Percentiles rank a stretch among this genome's conserved stretches.
These are phyloP conservation scores for Hemerocallis citrina DNA, from an alignment of 106 monocot species.

Conservation along the genomic window DNA sequence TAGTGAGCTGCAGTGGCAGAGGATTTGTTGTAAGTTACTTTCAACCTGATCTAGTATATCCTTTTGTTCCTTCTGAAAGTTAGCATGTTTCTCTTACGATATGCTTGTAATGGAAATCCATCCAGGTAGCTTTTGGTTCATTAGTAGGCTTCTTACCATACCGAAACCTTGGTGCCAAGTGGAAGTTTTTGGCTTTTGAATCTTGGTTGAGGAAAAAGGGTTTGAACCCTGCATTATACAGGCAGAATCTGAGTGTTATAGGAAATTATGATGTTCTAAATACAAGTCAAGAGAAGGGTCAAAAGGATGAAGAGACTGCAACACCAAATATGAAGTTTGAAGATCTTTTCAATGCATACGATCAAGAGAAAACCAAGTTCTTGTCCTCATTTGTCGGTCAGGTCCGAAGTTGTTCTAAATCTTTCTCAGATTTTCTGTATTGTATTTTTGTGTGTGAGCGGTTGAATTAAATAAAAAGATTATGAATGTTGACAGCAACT, in stretches of 20 bases:
- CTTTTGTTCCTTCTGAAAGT: neutral
- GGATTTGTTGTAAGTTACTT: slow-evolving; percentile 81
- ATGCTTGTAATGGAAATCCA: slow-evolving; percentile 21
- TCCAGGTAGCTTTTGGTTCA: slow-evolving; percentile 81
- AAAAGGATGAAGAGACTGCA: slow-evolving; percentile 16
- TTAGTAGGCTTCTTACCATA: slow-evolving; percentile 89
- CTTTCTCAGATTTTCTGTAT: neutral
- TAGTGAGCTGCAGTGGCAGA: slow-evolving; percentile 78
- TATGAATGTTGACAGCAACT: neutral
- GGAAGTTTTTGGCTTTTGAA: slow-evolving; percentile 95
- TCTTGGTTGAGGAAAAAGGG: slow-evolving; percentile 90
- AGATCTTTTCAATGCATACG: slow-evolving; percentile 63
- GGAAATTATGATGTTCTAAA: slow-evolving; percentile 37
- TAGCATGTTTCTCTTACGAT: neutral
- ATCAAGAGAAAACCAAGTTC: slow-evolving; percentile 73
- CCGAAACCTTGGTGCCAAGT: slow-evolving; percentile 74
- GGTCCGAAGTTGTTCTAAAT: slow-evolving; percentile 29
- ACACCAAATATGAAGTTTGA: slow-evolving; percentile 50
- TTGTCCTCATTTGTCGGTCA: slow-evolving; percentile 95
- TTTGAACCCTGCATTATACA: slow-evolving; percentile 57
- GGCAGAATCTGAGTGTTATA: slow-evolving; percentile 53
- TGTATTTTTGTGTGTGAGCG: neutral
- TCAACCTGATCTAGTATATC: neutral
- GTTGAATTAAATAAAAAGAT: too few relatives aligned
- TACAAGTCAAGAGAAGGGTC: slow-evolving; percentile 14